phyloP scores from a whole-genome alignment of 2,329 filamentous ascomycete genomes.

The Epichloe sp. region DNA sequence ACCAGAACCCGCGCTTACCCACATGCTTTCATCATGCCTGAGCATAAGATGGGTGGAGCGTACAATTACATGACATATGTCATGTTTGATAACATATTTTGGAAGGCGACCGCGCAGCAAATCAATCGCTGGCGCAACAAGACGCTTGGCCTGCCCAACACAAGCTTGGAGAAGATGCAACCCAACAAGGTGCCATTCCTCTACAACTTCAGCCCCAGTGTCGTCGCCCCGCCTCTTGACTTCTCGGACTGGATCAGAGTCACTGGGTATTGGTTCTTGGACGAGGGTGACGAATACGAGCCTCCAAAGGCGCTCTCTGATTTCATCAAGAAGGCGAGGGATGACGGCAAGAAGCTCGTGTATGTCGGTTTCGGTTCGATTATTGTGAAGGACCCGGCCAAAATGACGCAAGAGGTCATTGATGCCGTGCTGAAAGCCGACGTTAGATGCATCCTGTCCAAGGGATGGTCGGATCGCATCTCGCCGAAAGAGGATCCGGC shows the following conservation, averaged over 20 bases:
- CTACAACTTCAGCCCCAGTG: constrained; percentile 90
- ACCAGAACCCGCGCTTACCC: constrained; percentile 90
- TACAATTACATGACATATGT: constrained; percentile 95
- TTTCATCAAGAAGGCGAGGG: constrained; percentile 74
- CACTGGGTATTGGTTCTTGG: constrained; percentile 95
- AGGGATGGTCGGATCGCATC: constrained; percentile 85
- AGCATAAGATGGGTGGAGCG: constrained; percentile 84
- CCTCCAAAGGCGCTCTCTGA: constrained; percentile 62
- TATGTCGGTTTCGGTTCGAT: constrained; percentile 97
- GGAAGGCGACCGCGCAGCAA: constrained; percentile 83
- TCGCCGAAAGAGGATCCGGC: constrained; percentile 31
- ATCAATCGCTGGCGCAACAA: constrained; percentile 87
- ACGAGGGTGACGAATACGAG: constrained; percentile 57
- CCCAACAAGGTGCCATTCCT: constrained; percentile 96
- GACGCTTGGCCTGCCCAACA: constrained; percentile 64
- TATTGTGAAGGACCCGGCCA: constrained; percentile 77
- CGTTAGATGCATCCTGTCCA: constrained; percentile 86
- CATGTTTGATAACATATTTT: constrained; percentile 94
- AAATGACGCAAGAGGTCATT: constrained; percentile 84
- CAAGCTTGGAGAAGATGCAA: constrained; percentile 80
- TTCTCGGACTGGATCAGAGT: constrained; percentile 97
- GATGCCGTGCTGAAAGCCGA: constrained; percentile 84
- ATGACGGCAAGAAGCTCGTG: constrained; percentile 79
- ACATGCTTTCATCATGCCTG: constrained; percentile 87
- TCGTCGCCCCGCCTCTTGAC: constrained; percentile 88